Base-by-base conservation (phyloP, 1,139 yeast species). In the Pneumocystis sp. region DNA sequence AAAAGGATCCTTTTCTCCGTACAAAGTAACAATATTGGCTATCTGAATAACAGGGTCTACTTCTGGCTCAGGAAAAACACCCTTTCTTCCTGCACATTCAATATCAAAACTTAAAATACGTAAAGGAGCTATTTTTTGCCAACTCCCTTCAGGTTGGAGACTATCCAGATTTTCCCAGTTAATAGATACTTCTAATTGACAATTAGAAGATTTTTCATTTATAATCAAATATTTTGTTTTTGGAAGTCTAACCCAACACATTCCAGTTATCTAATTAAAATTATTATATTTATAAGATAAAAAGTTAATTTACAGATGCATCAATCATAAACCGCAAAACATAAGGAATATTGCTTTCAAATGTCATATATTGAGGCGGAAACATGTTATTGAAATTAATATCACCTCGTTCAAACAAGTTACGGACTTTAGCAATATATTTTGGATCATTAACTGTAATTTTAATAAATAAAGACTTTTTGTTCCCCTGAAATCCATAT, bases 81-180 rank as follows among this genome's bases (percentile, higher is more conserved):
- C 98, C 69, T 89, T 88, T 76, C 99, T 83, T 63, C 98, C 98
- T 6, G 98, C 95, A 81, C 99, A 95, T 76, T 95, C 99, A 68
- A 95, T 93, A 79, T 95, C 98, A 74, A 93, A 93, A 12, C 97
- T 90, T 69, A 95, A 79, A 62, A 95, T 86, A 73, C 99, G 85
- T 68, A 95, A 80, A 0, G 98, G 98, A 0, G 98, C 97, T 79
- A 89, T 87, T 70, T 86, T 87, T 61, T 89, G 82, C 95, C 96
- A 95, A 68, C 90, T 91, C 1, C 96, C 97, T 73, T 93, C 97
- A 0, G 97, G 82, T 2, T 89, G 82, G 74, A 89, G 97, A 0
- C 96, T 81, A 1, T 88, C 74, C 67, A 95, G 76, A 70, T 89
- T 86, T 57, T 76, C 77, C 72, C 85, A 90, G 72, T 86, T 80